Base-by-base conservation (phyloP, 2,329 filamentous ascomycete species). In the Chrysoporthe austroafricana region DNA sequence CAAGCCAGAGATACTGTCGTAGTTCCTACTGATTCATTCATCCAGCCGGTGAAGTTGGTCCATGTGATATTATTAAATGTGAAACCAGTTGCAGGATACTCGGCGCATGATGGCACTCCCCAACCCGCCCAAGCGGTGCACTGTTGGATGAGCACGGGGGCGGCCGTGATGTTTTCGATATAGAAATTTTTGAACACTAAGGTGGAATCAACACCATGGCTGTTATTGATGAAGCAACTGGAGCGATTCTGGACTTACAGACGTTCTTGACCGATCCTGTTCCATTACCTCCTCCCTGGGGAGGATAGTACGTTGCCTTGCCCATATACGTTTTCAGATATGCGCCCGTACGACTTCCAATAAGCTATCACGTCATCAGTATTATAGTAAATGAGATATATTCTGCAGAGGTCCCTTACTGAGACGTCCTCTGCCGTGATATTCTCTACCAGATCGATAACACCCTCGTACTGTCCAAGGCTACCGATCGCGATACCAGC, bases 251-350 rank as follows among this genome's bases (percentile, higher is more conserved):
- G n/a, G 34, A 65, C 63, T 61, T 43, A 65, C 63, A 54, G 4
- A 65, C 46, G 44, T 65, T 65, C 43, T 57, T 65, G 16, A 65
- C 63, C 9, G 63, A 58, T 32, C 63, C 63, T 43, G 63, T 65
- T 5, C 63, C 63, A 13, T 65, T 65, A 16, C 63, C 63, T 50
- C 63, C 63, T 8, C 63, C 63, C 16, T 65, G 63, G 7, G 63
- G 63, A 39, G 63, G 63, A 9, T 65, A 65, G 57, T 65, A 65
- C 26, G 63, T 65, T 16, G 54, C 13, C 32, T 65, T 65, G 7
- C 63, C 63, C 63, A 65, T 65, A n/a, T 65, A 65, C 13, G 63
- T 65, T 32, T 65, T 65, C 39, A 65, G 14, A 26, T 65, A 65
- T 6, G 63, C 63, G 26, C 63, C 63, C 1, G 36, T 65, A 3